Base-by-base conservation (phyloP, 768 basidiomycete genomes). In the Tephrocybe rancida region DNA sequence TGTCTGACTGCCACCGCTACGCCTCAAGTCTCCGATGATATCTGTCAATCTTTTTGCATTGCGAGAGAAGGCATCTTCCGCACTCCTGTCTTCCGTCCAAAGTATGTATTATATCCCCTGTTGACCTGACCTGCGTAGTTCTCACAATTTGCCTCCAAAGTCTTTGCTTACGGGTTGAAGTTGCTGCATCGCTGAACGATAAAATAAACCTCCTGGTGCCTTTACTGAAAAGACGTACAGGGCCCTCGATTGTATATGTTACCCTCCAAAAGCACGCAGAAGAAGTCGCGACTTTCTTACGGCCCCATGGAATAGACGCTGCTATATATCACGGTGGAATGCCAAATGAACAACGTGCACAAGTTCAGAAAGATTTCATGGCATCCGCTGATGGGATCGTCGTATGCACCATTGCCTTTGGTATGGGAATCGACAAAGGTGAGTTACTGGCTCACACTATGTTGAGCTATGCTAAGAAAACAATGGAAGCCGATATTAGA, bases 1-100 rank as follows among this genome's bases (percentile, higher is more conserved):
- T 59, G 58, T 35, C 50, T 59, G 42, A 59, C 58, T 37, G 58
- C 58, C 3, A 59, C 58, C 19, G 58, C 58, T 26, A 59, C 58
- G 22, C 50, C 46, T 9, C 37, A 48, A 9, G 58, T 55, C 19
- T 37, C 50, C 1, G 24, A 53, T 27, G 58, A 55, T 24, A 55
- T 59, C 5, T 59, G 47, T 25, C 19, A 32, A 32, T 48, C 54
- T 8, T 59, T 59, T 21, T 34, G 27, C 42, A 59, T 59, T 34
- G 38, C 21, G 1, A 43, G 52, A n/a, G 54, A 52, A 39, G 58
- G 58, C 21, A 43, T 59, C 21, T 59, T 59, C 29, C 50, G 54
- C 7, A 52, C 51, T 21, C 58, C 58, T 26, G 47, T 52, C 2
- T 59, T 52, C 34, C 58, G 58, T 18, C 47, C 50, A n/a, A 59